These are phyloP conservation scores for Daedaleopsis nitida DNA, from an alignment of 768 basidiomycete species.

Conservation along the genomic window DNA sequence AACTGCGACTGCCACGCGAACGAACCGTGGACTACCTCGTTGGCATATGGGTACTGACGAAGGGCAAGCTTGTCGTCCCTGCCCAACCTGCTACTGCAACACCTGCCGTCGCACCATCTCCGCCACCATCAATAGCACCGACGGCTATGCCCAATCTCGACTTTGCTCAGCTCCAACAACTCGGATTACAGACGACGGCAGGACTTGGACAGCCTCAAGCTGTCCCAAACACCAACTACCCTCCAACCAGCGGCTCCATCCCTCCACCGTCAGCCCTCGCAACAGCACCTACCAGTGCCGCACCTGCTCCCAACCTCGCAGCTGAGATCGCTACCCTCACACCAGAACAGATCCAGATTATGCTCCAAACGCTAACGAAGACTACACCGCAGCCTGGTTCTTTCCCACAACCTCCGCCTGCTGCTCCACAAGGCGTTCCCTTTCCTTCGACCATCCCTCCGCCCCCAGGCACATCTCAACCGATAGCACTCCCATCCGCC, in stretches of 20 bases:
- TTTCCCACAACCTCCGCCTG: conserved; percentile 32
- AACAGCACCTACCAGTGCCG: conserved; percentile 12
- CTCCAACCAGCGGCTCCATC: not conserved
- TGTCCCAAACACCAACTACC: not conserved
- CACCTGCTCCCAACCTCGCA: conserved; percentile 44
- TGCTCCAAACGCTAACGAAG: conserved; percentile 59
- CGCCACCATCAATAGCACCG: not conserved
- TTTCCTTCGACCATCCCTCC: not conserved
- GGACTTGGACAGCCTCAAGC: too few relatives aligned
- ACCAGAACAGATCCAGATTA: conserved; percentile 72
- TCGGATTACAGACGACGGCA: not conserved
- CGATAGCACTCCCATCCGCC: conserved; percentile 22
- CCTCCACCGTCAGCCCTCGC: not conserved
- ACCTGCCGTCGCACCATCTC: conserved; percentile 27
- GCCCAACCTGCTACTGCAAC: conserved; percentile 35
- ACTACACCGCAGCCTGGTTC: conserved; percentile 36
- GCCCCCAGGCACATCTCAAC: conserved; percentile 3
- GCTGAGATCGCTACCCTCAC: conserved; percentile 74
- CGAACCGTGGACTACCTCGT: conserved; percentile 70
- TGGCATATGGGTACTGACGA: conserved; percentile 84
- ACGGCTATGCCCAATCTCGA: conserved; percentile 13
- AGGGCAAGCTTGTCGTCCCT: conserved; percentile 65
- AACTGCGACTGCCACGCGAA: conserved; percentile 65
- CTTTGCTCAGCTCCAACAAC: conserved; percentile 18
- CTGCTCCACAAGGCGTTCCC: conserved; percentile 20